Conservation (phyloP, 2,329 filamentous ascomycete species). For the Trichoderma sp. region DNA sequence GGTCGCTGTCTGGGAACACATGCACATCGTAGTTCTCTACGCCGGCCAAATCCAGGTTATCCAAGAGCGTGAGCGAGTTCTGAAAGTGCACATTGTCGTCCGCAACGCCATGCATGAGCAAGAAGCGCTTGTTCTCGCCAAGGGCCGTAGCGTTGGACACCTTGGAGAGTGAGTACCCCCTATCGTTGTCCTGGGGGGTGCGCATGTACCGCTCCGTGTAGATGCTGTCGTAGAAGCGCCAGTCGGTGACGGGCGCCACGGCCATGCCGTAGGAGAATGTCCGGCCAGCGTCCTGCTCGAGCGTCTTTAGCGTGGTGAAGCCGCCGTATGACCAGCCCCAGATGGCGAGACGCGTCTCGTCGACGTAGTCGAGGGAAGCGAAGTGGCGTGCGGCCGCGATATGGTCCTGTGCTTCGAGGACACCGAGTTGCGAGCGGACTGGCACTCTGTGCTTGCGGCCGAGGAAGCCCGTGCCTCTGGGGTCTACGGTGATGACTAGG, state of each 20-base stretch:
- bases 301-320: slow-evolving; percentile 90
- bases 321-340: slow-evolving; percentile 99
- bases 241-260: slow-evolving; percentile 97
- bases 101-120: slow-evolving; percentile 93
- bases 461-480: slow-evolving; percentile 85
- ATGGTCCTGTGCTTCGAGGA: slow-evolving; percentile 84
- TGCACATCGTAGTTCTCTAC: slow-evolving; percentile 96
- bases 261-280: slow-evolving; percentile 98
- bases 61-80: slow-evolving; percentile 83
- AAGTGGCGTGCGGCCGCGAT: slow-evolving; percentile 86
- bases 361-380: slow-evolving; percentile 78
- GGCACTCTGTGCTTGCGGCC: slow-evolving; percentile 81
- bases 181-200: slow-evolving; percentile 76
- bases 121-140: slow-evolving; percentile 74
- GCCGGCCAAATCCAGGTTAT: slow-evolving; percentile 75
- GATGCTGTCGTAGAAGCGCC: slow-evolving; percentile 90
- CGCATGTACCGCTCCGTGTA: slow-evolving; percentile 99
- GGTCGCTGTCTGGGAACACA: slow-evolving; percentile 93
- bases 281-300: slow-evolving; percentile 83
- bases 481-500: slow-evolving; percentile 91
- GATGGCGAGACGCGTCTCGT: slow-evolving; percentile 78
- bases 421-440: slow-evolving; percentile 78
- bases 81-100: slow-evolving; percentile 99
- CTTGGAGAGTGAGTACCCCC: slow-evolving; percentile 72
- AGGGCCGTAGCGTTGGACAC: slow-evolving; percentile 75